Base-by-base conservation (phyloP, 225 moss, liverwort and hornwort genomes). In the Ulota crispa region DNA sequence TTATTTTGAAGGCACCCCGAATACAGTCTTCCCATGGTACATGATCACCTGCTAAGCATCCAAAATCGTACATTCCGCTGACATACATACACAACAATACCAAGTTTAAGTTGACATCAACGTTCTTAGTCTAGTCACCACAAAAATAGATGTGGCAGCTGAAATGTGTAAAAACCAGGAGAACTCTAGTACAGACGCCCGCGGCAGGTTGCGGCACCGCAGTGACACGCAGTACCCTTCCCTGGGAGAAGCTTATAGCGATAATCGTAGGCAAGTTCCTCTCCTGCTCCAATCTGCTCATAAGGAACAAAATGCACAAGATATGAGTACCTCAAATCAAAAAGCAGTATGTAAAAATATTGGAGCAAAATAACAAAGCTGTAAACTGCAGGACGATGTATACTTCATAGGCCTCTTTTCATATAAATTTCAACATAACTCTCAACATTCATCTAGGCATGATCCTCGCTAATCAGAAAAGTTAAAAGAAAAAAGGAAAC, bases 181-280 rank as follows among this genome's bases (percentile, higher is more conserved):
- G 52, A 50, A 71, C n/a, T 67, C 42, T 54, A 96, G 80, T 94
- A 93, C 69, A 96, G 82, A 66, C 96, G 92, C 75, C 91, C 89
- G 4, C 94, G 89, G 70, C 96, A 96, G 43, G 82, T 77, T 67
- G 77, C 11, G 65, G 92, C 83, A 36, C 94, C 92, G 67, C 94
- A 96, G 73, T 94, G 94, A 83, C 93, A 96, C 32, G 88, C 80
- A 39, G 86, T 88, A 62, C 96, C 94, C 82, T 91, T 92, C 39
- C 96, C 96, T 56, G 94, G 96, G 52, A 96, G 94, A 26, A 93
- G 81, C 86, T 84, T 93, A 87, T 96, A 96, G 63, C 94, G 89
- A 75, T 96, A 96, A 88, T 96, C 89, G 84, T 94, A 96, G 12
- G 96, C 91, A 70, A 96, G 87, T 82, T 96, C 96, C 79, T 94